A percentile compares a stretch with the other conserved stretches of the same genome.
Conservation (phyloP, 2,329 filamentous ascomycete genomes). For the Clonostachys chloroleuca region DNA sequence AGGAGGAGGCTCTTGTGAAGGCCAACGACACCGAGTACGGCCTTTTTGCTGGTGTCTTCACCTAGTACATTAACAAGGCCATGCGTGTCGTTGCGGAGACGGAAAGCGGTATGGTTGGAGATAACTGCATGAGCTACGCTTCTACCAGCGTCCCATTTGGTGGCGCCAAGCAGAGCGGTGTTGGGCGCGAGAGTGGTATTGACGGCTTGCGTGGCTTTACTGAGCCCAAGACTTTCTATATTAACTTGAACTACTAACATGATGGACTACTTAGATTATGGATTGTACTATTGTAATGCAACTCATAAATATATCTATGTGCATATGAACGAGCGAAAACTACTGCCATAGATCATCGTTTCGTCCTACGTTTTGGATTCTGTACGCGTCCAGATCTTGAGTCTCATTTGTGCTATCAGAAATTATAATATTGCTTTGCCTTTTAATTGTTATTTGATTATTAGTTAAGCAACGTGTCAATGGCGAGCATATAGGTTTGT, state of each 20-base stretch:
- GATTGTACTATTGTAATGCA: too few relatives aligned
- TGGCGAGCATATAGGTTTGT: too few relatives aligned
- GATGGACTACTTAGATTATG: neutral
- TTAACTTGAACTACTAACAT: neutral
- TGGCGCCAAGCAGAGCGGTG: constrained; percentile 56
- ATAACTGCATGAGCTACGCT: constrained; percentile 18
- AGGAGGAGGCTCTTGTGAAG: constrained; percentile 17
- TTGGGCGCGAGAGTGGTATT: constrained; percentile 30
- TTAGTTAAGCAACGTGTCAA: too few relatives aligned
- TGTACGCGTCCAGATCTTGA: too few relatives aligned
- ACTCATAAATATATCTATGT: too few relatives aligned
- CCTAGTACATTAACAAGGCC: constrained; percentile 40
- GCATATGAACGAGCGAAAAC: too few relatives aligned
- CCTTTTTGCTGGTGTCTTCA: constrained; percentile 53
- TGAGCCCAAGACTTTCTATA: constrained; percentile 60
- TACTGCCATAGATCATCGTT: too few relatives aligned
- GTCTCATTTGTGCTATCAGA: too few relatives aligned
- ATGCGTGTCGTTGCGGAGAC: constrained; percentile 39
- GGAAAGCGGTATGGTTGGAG: constrained; percentile 40
- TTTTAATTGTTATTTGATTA: too few relatives aligned
- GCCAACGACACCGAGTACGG: constrained; percentile 46
- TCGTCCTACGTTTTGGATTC: too few relatives aligned
- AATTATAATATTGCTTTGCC: too few relatives aligned
- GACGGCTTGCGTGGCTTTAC: constrained; percentile 69
- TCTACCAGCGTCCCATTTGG: constrained; percentile 14